Evolutionary conservation across 2,329 filamentous ascomycete genomes (phyloP).

Genomic region (Malbranchea cinnamomea): DNA sequence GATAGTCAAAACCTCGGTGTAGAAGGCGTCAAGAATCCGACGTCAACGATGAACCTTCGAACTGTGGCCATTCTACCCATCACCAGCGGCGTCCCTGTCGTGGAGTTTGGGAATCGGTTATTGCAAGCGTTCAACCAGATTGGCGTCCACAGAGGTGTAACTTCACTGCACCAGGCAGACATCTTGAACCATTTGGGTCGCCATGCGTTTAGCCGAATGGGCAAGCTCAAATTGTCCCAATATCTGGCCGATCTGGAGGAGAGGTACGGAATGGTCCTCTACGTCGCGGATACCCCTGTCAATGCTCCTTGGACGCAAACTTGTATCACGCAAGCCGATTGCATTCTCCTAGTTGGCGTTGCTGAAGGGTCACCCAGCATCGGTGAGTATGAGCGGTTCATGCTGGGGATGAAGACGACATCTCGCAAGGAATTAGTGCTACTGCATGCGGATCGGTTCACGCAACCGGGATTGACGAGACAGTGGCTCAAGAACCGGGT

Average conservation of each 20-base stretch:
- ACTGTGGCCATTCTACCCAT: constrained; percentile 89
- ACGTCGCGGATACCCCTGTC: constrained; percentile 91
- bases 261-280: constrained; percentile 88
- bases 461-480: constrained; percentile 66
- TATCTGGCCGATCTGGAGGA: constrained; percentile 95
- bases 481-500: constrained; percentile 84
- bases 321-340: constrained; percentile 92
- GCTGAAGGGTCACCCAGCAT: constrained; percentile 82
- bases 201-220: constrained; percentile 94
- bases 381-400: constrained; percentile 90
- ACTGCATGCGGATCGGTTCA: constrained; percentile 79
- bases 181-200: constrained; percentile 90
- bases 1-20: constrained; percentile 46
- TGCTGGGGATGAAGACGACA: constrained; percentile 93
- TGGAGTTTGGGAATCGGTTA: constrained; percentile 83
- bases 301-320: constrained; percentile 98
- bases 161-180: constrained; percentile 79
- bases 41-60: constrained; percentile 79
- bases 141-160: constrained; percentile 76
- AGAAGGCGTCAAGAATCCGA: constrained; percentile 38
- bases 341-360: constrained; percentile 80
- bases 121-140: constrained; percentile 82
- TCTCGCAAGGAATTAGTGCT: constrained; percentile 85
- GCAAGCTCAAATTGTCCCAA: constrained; percentile 86
- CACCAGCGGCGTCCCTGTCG: constrained; percentile 77